phyloP scores from a whole-genome alignment of 2,329 filamentous ascomycete species.

The Alternaria brassicae region DNA sequence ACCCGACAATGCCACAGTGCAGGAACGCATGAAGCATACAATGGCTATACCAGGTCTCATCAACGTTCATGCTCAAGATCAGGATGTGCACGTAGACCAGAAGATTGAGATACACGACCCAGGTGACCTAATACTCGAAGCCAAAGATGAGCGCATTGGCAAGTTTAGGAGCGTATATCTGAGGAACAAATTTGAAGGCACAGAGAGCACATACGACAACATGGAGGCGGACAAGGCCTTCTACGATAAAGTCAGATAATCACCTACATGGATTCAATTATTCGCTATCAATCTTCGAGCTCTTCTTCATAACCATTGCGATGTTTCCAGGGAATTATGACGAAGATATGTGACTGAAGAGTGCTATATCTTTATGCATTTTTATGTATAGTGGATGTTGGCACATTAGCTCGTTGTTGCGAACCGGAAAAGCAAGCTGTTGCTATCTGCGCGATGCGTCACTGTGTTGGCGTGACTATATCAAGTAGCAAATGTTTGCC shows the following conservation, averaged over 20 bases:
- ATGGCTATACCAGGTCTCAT: constrained; percentile 39
- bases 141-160: constrained; percentile 21
- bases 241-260: neutral
- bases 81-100: constrained; percentile 29
- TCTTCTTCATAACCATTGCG: neutral
- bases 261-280: neutral
- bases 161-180: constrained; percentile 33
- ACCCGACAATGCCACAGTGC: constrained; percentile 32
- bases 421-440: too few species aligned
- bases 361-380: too few species aligned
- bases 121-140: constrained; percentile 29
- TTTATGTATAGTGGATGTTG: too few species aligned
- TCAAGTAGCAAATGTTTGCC: too few species aligned
- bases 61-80: constrained; percentile 36
- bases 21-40: constrained; percentile 40
- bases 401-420: too few species aligned
- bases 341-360: too few species aligned
- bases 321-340: too few species aligned
- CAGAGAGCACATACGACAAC: constrained; percentile 20
- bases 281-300: neutral
- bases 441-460: too few species aligned
- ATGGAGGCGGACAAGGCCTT: neutral
- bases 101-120: constrained; percentile 41
- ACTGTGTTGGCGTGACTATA: too few species aligned
- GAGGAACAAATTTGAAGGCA: constrained; percentile 26